These are phyloP conservation scores for Tetraselmis chui DNA, from an alignment of 139 green algal species.

Conservation along the genomic window DNA sequence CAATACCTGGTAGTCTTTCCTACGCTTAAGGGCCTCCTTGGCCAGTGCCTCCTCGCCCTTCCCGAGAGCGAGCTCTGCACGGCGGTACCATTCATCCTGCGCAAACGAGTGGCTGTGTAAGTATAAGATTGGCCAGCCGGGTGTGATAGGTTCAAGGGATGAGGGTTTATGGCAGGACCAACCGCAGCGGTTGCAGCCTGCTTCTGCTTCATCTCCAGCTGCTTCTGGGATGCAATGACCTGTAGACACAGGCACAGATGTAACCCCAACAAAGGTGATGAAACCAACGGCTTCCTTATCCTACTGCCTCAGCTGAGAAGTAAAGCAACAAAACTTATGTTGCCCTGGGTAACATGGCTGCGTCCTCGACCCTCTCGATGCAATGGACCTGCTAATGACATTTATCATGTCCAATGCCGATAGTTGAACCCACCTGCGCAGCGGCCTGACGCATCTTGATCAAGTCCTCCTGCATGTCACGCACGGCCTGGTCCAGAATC, in stretches of 20 bases:
- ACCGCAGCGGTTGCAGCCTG: constrained; percentile 67
- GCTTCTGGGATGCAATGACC: constrained; percentile 94
- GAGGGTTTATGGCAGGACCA: constrained; percentile 23
- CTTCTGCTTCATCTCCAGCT: constrained; percentile 93
- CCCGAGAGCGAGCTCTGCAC: constrained; percentile 89
- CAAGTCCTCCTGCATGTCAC: constrained; percentile 96
- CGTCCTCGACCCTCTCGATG: too few relatives aligned
- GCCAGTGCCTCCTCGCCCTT: constrained; percentile 96
- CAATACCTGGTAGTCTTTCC: constrained; percentile 80
- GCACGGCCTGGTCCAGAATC: constrained; percentile 93
- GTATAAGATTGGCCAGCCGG: too few relatives aligned
- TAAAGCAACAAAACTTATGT: too few relatives aligned
- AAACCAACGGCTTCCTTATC: too few relatives aligned
- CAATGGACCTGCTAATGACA: too few relatives aligned
- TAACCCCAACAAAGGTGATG: not conserved
- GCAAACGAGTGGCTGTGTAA: too few relatives aligned
- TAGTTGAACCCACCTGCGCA: constrained; percentile 75
- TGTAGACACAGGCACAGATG: constrained; percentile 19
- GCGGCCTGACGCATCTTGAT: constrained; percentile 95
- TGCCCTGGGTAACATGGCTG: too few relatives aligned
- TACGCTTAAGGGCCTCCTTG: constrained; percentile 82
- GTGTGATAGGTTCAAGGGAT: not conserved
- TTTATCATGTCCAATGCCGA: too few relatives aligned
- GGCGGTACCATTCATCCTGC: constrained; percentile 76
- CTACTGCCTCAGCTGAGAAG: too few relatives aligned